phyloP scores from a whole-genome alignment of 2,329 filamentous ascomycete genomes.

The Metarhizium sp. region DNA sequence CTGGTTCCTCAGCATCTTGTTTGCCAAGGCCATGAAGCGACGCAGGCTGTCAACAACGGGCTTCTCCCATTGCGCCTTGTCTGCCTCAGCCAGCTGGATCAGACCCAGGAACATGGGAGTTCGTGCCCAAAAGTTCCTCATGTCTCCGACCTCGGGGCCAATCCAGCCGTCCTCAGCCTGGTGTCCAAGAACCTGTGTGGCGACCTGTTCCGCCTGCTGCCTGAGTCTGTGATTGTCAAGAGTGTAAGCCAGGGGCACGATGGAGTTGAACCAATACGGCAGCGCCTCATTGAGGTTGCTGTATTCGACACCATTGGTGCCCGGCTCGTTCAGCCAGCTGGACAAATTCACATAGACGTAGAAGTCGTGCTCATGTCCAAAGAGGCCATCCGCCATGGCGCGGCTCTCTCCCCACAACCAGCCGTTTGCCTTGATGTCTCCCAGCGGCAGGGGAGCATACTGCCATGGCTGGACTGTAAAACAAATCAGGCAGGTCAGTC shows the following conservation, averaged over 20 bases:
- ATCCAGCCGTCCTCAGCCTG: conserved; percentile 43
- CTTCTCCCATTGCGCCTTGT: conserved; percentile 12
- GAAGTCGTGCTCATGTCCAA: conserved; percentile 43
- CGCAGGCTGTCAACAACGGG: conserved; percentile 11
- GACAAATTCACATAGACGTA: conserved; percentile 42
- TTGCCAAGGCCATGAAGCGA: conserved; percentile 30
- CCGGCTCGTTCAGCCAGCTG: conserved; percentile 29
- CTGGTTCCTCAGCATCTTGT: conserved; percentile 45
- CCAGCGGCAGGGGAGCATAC: conserved; percentile 28
- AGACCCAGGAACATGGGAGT: conserved; percentile 22
- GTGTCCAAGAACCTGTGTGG: conserved; percentile 31
- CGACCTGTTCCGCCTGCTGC: conserved; percentile 27
- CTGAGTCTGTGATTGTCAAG: conserved; percentile 33
- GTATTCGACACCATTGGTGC: conserved; percentile 39
- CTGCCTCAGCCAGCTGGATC: conserved; percentile 23
- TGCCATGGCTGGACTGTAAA: conserved; percentile 12
- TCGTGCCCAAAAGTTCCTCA: conserved; percentile 22
- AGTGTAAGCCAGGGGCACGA: conserved; percentile 46
- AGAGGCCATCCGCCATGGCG: conserved; percentile 39
- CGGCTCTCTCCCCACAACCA: conserved; percentile 43
- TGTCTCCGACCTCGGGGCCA: conserved; percentile 22
- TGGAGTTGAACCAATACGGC: conserved; percentile 52
- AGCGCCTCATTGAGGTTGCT: conserved; percentile 45
- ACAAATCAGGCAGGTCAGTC: not conserved
- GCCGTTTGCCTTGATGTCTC: conserved; percentile 38